A percentile compares a stretch with the other conserved stretches of the same genome.
Conservation (phyloP, 2,329 filamentous ascomycete species). For the Lachnellula subtilissima region DNA sequence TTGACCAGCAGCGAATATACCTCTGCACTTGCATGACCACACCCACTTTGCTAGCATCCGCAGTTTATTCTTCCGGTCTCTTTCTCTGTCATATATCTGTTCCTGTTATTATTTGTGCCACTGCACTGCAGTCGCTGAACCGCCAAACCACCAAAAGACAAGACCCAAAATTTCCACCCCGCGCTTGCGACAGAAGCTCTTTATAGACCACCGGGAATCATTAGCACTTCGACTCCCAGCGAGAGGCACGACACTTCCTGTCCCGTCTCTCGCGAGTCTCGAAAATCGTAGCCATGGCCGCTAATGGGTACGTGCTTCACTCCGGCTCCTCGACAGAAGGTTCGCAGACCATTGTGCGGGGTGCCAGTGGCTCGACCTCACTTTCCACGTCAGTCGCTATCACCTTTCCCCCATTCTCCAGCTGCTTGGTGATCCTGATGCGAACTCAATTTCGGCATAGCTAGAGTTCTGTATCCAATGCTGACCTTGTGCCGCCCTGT, state of each 20-base stretch:
- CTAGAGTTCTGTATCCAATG: background rate
- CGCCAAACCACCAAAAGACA: background rate
- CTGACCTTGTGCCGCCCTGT: constrained; percentile 14
- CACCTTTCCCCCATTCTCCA: background rate
- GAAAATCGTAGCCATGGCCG: constrained; percentile 29
- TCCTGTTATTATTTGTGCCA: background rate
- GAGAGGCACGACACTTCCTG: background rate
- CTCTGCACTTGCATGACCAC: background rate
- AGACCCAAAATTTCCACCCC: background rate
- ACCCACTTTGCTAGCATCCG: background rate
- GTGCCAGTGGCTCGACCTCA: background rate
- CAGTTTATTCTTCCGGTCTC: background rate
- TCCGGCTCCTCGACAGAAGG: background rate
- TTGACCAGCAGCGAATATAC: background rate
- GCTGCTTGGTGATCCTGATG: background rate
- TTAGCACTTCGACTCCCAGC: background rate
- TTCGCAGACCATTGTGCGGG: background rate
- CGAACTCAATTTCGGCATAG: background rate
- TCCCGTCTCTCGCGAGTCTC: constrained; percentile 9
- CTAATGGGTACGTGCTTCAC: constrained; percentile 27
- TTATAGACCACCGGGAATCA: background rate
- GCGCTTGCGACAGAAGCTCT: background rate
- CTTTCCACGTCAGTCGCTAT: constrained; percentile 1
- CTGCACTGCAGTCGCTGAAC: background rate
- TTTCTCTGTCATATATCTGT: background rate